Percentiles rank a stretch among this genome's conserved stretches.
Conservation (phyloP, 1,284 basidiomycete species). For the Irpex rosettiformis region DNA sequence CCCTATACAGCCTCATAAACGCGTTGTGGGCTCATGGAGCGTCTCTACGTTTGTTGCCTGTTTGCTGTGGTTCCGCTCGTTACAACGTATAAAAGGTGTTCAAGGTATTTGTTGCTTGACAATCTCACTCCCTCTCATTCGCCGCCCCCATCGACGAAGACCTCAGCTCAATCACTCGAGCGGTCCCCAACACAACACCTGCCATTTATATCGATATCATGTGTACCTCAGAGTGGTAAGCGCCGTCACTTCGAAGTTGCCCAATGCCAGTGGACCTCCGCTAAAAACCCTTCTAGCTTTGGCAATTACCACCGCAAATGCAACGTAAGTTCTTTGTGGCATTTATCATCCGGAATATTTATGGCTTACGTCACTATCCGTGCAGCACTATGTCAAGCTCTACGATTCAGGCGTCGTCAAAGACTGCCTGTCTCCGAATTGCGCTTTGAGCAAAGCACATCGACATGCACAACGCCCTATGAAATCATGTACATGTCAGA, state of each 20-base stretch:
- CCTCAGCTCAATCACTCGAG: neutral
- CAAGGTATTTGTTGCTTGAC: neutral
- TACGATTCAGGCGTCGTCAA: constrained; percentile 30
- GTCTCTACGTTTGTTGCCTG: neutral
- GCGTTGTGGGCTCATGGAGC: constrained; percentile 8
- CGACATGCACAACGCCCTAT: constrained; percentile 19
- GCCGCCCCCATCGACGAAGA: neutral
- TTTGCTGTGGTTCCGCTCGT: neutral
- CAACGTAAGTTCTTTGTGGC: constrained; percentile 19
- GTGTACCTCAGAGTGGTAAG: constrained; percentile 29
- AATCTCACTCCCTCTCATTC: neutral
- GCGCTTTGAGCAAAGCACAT: constrained; percentile 27
- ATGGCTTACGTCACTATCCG: neutral
- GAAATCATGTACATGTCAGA: constrained; percentile 25
- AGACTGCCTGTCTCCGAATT: constrained; percentile 28
- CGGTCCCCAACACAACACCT: constrained; percentile 5
- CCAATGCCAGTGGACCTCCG: neutral
- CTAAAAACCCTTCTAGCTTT: constrained; percentile 18
- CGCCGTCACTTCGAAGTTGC: constrained; percentile 6
- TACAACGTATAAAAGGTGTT: constrained; percentile 2
- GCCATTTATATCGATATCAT: constrained; percentile 14
- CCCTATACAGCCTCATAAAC: constrained; percentile 4
- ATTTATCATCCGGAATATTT: neutral
- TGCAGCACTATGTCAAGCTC: constrained; percentile 30
- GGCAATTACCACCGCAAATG: constrained; percentile 31